Evolutionary conservation across 352 stramenopile genomes (phyloP).

Genomic region (Phytophthora podocarpi): DNA sequence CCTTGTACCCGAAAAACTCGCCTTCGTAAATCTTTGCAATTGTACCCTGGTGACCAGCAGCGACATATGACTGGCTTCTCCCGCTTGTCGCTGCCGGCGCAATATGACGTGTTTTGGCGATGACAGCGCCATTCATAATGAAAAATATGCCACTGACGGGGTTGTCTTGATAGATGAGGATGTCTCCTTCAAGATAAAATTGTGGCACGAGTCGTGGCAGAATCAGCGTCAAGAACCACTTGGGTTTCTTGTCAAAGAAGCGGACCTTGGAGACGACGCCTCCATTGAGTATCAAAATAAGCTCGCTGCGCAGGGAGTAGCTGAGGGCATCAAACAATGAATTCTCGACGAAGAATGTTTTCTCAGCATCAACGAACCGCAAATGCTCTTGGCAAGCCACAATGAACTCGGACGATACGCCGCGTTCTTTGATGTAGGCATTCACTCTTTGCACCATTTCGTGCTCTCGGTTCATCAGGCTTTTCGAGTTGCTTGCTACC

Average conservation of each 20-base stretch:
- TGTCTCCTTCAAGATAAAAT: slow-evolving; percentile 69
- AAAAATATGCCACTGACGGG: slow-evolving; percentile 80
- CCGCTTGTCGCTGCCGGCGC: background rate
- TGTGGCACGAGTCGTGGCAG: slow-evolving; percentile 69
- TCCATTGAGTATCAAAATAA: slow-evolving; percentile 70
- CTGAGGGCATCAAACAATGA: slow-evolving; percentile 68
- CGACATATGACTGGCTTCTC: slow-evolving; percentile 17
- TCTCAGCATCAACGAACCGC: slow-evolving; percentile 69
- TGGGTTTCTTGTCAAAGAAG: slow-evolving; percentile 87
- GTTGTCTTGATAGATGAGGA: slow-evolving; percentile 77
- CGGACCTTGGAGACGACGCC: slow-evolving; percentile 64
- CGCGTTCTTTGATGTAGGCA: slow-evolving; percentile 81
- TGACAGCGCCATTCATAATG: slow-evolving; percentile 64
- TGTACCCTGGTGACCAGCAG: slow-evolving; percentile 36
- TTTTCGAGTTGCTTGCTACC: slow-evolving; percentile 81
- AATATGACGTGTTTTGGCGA: slow-evolving; percentile 45
- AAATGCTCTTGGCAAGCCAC: slow-evolving; percentile 77
- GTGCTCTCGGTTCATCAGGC: slow-evolving; percentile 73
- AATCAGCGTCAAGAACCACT: slow-evolving; percentile 81
- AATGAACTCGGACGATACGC: slow-evolving; percentile 71
- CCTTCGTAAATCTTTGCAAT: slow-evolving; percentile 76
- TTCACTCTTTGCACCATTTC: slow-evolving; percentile 74
- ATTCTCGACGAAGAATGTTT: slow-evolving; percentile 71
- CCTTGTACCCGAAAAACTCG: slow-evolving; percentile 83
- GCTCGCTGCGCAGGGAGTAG: slow-evolving; percentile 66